These are phyloP conservation scores for Lactarius vividus DNA, from an alignment of 768 basidiomycete species.

Conservation along the genomic window DNA sequence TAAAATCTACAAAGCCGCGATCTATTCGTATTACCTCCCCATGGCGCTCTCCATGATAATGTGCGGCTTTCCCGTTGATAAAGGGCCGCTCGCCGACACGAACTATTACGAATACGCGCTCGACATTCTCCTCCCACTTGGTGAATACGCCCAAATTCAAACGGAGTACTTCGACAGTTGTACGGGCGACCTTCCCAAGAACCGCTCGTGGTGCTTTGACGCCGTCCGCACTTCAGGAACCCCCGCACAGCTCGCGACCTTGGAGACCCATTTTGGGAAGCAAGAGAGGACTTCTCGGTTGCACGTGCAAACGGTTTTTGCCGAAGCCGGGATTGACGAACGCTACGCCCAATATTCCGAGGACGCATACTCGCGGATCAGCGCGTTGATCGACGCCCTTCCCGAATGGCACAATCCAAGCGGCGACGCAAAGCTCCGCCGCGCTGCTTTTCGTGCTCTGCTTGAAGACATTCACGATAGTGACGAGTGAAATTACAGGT, in stretches of 20 bases:
- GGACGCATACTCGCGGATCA: slow-evolving; percentile 61
- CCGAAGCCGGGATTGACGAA: slow-evolving; percentile 60
- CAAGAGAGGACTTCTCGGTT: slow-evolving; percentile 56
- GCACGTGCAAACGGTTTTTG: slow-evolving; percentile 67
- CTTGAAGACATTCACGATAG: slow-evolving; percentile 77
- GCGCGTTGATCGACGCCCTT: slow-evolving; percentile 65
- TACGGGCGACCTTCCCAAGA: slow-evolving; percentile 88
- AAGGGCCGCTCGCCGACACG: slow-evolving; percentile 42
- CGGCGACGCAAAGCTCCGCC: slow-evolving; percentile 44
- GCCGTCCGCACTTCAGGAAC: slow-evolving; percentile 63
- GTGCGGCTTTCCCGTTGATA: slow-evolving; percentile 52
- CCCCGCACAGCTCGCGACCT: slow-evolving; percentile 51
- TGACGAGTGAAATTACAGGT: slow-evolving; percentile 39
- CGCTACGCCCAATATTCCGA: slow-evolving; percentile 81
- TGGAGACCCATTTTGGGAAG: slow-evolving; percentile 64
- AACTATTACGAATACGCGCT: slow-evolving; percentile 69
- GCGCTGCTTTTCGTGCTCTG: slow-evolving; percentile 79
- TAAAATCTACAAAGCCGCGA: slow-evolving; percentile 96
- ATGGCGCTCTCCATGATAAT: slow-evolving; percentile 92
- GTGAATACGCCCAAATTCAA: slow-evolving; percentile 98
- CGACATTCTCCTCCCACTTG: slow-evolving; percentile 84
- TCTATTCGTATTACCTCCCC: slow-evolving; percentile 97
- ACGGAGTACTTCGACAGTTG: slow-evolving; percentile 91
- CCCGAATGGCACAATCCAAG: slow-evolving; percentile 49
- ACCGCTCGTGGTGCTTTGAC: slow-evolving; percentile 95